Evolutionary conservation across 176 grass and related monocot genomes (phyloP).

Genomic region (Alopecurus myosuroides): DNA sequence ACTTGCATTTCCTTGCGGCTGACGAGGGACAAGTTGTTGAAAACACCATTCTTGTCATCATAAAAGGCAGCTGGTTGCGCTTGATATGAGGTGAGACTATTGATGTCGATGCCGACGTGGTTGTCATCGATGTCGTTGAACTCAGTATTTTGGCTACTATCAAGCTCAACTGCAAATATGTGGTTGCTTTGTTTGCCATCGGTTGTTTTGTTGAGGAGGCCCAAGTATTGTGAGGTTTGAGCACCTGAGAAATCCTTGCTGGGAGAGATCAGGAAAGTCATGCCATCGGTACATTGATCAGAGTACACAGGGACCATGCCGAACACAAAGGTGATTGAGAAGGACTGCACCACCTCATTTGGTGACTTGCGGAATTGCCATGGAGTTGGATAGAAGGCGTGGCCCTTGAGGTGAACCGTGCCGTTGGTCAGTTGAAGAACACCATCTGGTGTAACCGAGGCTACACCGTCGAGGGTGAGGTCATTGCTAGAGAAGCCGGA

Average conservation of each 20-base stretch:
- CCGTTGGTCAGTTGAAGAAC: slow-evolving; percentile 27
- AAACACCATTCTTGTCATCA: not conserved
- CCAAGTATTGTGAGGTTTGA: slow-evolving; percentile 2
- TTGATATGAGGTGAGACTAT: not conserved
- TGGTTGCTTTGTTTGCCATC: slow-evolving; percentile 1
- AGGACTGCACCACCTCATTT: not conserved
- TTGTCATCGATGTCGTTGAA: slow-evolving; percentile 24
- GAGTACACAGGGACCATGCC: not conserved
- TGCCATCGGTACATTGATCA: not conserved
- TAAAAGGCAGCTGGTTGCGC: not conserved
- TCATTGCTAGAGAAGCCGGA: slow-evolving; percentile 24
- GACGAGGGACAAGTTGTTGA: not conserved
- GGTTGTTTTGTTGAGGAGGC: slow-evolving; percentile 5
- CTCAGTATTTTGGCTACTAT: not conserved
- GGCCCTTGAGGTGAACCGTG: slow-evolving; percentile 1
- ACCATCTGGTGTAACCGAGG: not conserved
- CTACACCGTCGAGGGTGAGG: slow-evolving; percentile 30
- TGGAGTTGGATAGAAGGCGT: slow-evolving; percentile 15
- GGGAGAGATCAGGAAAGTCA: slow-evolving; percentile 8
- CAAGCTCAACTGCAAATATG: slow-evolving; percentile 18
- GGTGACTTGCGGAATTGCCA: not conserved
- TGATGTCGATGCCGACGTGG: slow-evolving; percentile 24
- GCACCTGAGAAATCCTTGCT: not conserved
- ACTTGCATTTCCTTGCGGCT: slow-evolving; percentile 12
- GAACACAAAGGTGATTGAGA: slow-evolving; percentile 1